Evolutionary conservation across 2,329 filamentous ascomycete species (phyloP), one percentile per base, ranked within the genome.

Genomic region (Clarireedia homoeocarpa): DNA sequence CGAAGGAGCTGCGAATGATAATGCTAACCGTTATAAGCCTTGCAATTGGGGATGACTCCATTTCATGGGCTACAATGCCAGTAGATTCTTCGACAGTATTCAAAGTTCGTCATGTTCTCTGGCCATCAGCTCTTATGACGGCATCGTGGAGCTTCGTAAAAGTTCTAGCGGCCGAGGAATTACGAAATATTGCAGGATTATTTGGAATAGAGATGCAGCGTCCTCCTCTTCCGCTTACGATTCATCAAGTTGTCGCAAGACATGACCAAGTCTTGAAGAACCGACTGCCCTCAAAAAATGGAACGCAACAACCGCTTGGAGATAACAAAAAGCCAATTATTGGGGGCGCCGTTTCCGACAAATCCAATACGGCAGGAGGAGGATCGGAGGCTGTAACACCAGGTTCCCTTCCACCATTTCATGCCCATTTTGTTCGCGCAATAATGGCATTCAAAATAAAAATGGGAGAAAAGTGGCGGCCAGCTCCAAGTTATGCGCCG

Each of bases 81-180:
- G 75, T 83, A 42, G 79, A 83, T 34, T 71, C 77, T 2, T 58
- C 69, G 3, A 71, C 71, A 0, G 79, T 76, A 20, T 70, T 73
- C 55, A 70, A 73, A 53, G 66, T 80, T 12, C 69, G 74, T 42
- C 74, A 76, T n/a, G 72, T 74, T 2, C 68, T 84, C 3, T 82
- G 77, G 71, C 82, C 82, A 2, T 74, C 73, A 42, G 74, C 79
- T 2, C 65, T 83, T 2, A 73, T 76, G 5, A 58, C 76, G 49
- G 77, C 80, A 0, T 70, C 74, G 2, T 82, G 77, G 75, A 75
- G 73, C 1, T 81, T 83, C 60, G 65, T 74, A 7, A 75, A 73
- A 38, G 74, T 75, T 1, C 66, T 83, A 5, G 64, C 75, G 23
- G 73, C 71, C 52, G 75, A 80, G 15, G 68, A 71, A 6, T 59